Conservation (phyloP, 2,329 filamentous ascomycete genomes). For the Lachnellula hyalina region DNA sequence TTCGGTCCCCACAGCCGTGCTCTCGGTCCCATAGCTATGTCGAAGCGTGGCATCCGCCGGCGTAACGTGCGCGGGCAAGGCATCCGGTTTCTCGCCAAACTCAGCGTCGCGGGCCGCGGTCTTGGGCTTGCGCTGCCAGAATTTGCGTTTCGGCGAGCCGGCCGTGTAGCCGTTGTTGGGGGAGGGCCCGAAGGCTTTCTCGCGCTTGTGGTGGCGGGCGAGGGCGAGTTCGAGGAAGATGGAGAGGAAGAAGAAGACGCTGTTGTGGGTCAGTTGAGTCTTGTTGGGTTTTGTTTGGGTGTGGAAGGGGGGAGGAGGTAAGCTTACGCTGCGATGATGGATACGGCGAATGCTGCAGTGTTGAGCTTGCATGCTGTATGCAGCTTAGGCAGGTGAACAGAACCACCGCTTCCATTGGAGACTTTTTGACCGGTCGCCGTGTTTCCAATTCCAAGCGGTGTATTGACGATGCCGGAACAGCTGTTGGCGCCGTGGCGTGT, state of each 20-base stretch:
- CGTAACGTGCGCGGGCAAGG: constrained; percentile 35
- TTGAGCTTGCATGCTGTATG: constrained; percentile 69
- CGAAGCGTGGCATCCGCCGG: constrained; percentile 31
- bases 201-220: constrained; percentile 65
- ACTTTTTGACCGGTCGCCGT: constrained; percentile 43
- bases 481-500: constrained; percentile 62
- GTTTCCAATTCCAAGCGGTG: constrained; percentile 62
- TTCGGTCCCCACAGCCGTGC: constrained; percentile 19
- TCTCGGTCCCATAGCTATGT: constrained; percentile 23
- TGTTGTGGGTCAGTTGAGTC: constrained; percentile 28
- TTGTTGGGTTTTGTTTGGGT: not conserved
- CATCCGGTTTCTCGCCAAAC: constrained; percentile 28
- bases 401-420: constrained; percentile 42
- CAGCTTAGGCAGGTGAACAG: constrained; percentile 36
- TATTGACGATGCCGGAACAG: constrained; percentile 61
- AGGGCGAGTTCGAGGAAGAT: constrained; percentile 64
- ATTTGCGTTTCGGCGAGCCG: constrained; percentile 41
- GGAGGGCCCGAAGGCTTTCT: constrained; percentile 65
- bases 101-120: constrained; percentile 8
- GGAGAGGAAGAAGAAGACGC: constrained; percentile 70
- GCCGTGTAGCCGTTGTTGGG: constrained; percentile 64
- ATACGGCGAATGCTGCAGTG: constrained; percentile 69
- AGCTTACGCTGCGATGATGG: constrained; percentile 71
- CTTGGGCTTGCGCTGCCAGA: constrained; percentile 28
- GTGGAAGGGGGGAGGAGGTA: constrained; percentile 13